These are phyloP conservation scores for Nakazawaea wickerhamii DNA, from an alignment of 805 yeast genomes.

Conservation along the genomic window DNA sequence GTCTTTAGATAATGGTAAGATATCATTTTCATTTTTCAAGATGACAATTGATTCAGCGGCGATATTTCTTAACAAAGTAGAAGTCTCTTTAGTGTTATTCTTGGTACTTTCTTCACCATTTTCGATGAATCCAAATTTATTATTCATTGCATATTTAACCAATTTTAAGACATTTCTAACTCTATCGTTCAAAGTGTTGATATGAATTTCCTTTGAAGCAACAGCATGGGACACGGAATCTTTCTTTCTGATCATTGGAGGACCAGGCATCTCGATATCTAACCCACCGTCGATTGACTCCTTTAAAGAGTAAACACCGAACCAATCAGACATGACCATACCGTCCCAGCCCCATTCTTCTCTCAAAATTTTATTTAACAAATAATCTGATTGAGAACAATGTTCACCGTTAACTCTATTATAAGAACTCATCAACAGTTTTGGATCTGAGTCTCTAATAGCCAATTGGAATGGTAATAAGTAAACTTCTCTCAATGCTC, in stretches of 20 bases:
- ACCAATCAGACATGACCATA: constrained; percentile 39
- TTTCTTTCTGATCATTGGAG: constrained; percentile 29
- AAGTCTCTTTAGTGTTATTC: constrained; percentile 44
- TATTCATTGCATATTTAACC: constrained; percentile 35
- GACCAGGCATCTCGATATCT: constrained; percentile 44
- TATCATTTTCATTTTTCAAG: constrained; percentile 44
- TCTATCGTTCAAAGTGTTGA: constrained; percentile 39
- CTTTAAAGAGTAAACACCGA: constrained; percentile 31
- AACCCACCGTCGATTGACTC: constrained; percentile 37
- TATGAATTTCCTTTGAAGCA: constrained; percentile 33
- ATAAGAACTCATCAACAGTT: constrained; percentile 36
- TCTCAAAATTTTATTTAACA: constrained; percentile 31
- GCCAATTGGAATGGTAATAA: constrained; percentile 39
- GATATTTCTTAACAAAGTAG: constrained; percentile 34
- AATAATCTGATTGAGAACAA: constrained; percentile 29
- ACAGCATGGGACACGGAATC: constrained; percentile 38
- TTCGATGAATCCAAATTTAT: constrained; percentile 34
- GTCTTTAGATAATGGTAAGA: constrained; percentile 40
- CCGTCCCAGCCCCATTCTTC: constrained; percentile 38
- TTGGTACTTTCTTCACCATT: constrained; percentile 31
- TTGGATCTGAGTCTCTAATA: constrained; percentile 32
- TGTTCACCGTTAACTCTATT: constrained; percentile 38
- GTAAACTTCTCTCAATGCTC: constrained; percentile 41
- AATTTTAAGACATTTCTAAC: constrained; percentile 42
- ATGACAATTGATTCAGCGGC: constrained; percentile 50